Base-by-base conservation (phyloP, 495 filamentous ascomycete species). In the Beverwykella pulmonaria region DNA sequence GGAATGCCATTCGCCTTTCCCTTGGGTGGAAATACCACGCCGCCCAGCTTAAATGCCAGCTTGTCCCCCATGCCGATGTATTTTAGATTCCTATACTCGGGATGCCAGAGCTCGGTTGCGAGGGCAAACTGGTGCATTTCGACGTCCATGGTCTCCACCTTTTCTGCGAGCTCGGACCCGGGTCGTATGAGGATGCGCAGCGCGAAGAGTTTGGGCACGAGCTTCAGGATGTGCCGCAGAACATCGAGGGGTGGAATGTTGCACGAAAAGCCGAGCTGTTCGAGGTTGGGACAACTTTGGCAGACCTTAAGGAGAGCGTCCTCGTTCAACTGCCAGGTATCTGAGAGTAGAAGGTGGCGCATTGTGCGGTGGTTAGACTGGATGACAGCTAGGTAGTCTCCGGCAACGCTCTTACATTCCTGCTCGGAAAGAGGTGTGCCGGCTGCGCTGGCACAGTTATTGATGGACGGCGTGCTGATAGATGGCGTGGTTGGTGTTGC, bases 311-410 rank as follows among this genome's bases (percentile, higher is more conserved):
- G 79, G 36, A 88, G 74, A 36, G 80, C 79, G 34, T 75, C 74
- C 19, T 76, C 73, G 27, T 78, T 79, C 1, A 88, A 78, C 15
- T 77, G 75, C 85, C 84, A 88, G 41, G 79, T 79, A 9, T 84
- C 80, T n/a, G 79, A 78, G 3, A 88, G 79, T 2, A 87, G 75
- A 8, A 88, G 82, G 55, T 85, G 82, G 30, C 78, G 79, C 22
- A 88, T 71, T 5, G 78, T 82, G n/a, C 74, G 59, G 57, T 87
- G 84, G 62, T 81, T 56, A 9, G 65, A 39, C 15, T 72, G 67
- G 12, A 79, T 67, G 17, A 67, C 70, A 6, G 68, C 66, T 2
- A 79, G 60, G 60, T 75, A 77, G 32, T 75, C 74, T 19, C 69
- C 61, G 7, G 72, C 75, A 0, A 78, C 41, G 32, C 34, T 56